Base-by-base conservation (phyloP, 306 rosid genomes). In the Vigna hirtella region DNA sequence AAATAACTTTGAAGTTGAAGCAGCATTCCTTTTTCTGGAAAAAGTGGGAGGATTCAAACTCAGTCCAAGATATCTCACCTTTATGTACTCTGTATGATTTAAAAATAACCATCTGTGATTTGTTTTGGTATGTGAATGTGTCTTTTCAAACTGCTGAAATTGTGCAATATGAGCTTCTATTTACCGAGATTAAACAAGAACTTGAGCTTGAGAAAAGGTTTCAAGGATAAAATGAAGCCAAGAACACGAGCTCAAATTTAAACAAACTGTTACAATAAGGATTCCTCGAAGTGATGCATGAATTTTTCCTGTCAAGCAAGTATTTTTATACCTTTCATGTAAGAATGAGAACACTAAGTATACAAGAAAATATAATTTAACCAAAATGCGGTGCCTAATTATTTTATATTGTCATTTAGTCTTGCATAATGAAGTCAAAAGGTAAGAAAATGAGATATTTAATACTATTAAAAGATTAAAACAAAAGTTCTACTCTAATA, bases 1-100 rank as follows among this genome's bases (percentile, higher is more conserved):
- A 20, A 73, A 72, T 20, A 57, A 77, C 32, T 42, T 43, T 70
- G 43, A 79, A 79, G 18, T 16, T 42, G 48, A 40, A 57, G 61
- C 58, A 66, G 62, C 61, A 50, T 63, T 22, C 4, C 0, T 52
- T 79, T 62, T 38, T 30, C 50, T 43, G 18, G 53, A 66, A 17
- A 26, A 42, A 66, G 34, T 66, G 34, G 36, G 36, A 20, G 53
- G 55, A 40, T 66, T 18, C 6, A 20, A 65, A 9, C n/a, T 9
- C 17, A 34, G n/a, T 65, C 70, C 30, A 65, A 65, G 11, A 63
- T 63, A 34, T 63, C 69, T 63, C 28, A 36, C 36, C 24, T 34
- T 36, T 36, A 8, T 63, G n/a, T 8, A 59, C 18, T 14, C 42
- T 28, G 9, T 58, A 59, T 14, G 16, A 59, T 59, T 59, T 59